A percentile compares a stretch with the other conserved stretches of the same genome.
Conservation (phyloP, 2,329 filamentous ascomycete genomes). For the Pseudogymnoascus sp. region DNA sequence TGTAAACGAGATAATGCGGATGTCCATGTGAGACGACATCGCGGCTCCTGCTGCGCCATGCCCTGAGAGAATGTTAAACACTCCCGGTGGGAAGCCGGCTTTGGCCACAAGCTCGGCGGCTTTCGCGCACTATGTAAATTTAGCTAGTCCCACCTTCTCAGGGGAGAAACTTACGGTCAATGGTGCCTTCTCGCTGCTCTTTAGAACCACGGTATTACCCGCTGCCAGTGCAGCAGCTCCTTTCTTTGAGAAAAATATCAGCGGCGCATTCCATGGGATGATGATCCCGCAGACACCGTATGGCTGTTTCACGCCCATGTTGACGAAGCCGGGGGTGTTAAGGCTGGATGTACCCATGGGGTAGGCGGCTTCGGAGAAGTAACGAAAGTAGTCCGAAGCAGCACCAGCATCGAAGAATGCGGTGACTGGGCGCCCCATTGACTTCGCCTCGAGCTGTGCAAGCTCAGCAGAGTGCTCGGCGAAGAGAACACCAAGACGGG, state of each 20-base stretch:
- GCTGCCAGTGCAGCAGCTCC: slow-evolving; percentile 49
- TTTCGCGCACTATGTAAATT: slow-evolving; percentile 24
- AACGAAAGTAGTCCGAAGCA: background rate
- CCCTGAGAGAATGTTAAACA: slow-evolving; percentile 46
- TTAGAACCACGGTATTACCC: slow-evolving; percentile 43
- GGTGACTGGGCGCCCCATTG: slow-evolving; percentile 26
- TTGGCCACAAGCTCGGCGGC: background rate
- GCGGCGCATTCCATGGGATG: slow-evolving; percentile 49
- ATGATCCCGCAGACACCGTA: slow-evolving; percentile 41
- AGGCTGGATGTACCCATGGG: background rate
- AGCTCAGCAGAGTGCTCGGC: slow-evolving; percentile 35
- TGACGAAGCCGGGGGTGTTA: background rate
- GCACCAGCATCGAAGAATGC: slow-evolving; percentile 11
- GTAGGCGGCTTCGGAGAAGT: background rate
- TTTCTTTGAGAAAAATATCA: slow-evolving; percentile 45
- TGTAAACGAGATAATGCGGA: slow-evolving; percentile 48
- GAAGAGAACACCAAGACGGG: slow-evolving; percentile 15
- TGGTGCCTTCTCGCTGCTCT: slow-evolving; percentile 41
- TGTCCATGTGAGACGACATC: slow-evolving; percentile 43
- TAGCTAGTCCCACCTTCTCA: slow-evolving; percentile 42
- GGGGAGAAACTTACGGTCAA: slow-evolving; percentile 40
- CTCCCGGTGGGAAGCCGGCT: slow-evolving; percentile 39
- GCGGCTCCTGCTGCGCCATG: slow-evolving; percentile 44
- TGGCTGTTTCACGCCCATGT: slow-evolving; percentile 21
- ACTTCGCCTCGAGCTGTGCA: slow-evolving; percentile 44